Conservation (phyloP, 1,284 basidiomycete genomes). For the Cryptococcus sp. region DNA sequence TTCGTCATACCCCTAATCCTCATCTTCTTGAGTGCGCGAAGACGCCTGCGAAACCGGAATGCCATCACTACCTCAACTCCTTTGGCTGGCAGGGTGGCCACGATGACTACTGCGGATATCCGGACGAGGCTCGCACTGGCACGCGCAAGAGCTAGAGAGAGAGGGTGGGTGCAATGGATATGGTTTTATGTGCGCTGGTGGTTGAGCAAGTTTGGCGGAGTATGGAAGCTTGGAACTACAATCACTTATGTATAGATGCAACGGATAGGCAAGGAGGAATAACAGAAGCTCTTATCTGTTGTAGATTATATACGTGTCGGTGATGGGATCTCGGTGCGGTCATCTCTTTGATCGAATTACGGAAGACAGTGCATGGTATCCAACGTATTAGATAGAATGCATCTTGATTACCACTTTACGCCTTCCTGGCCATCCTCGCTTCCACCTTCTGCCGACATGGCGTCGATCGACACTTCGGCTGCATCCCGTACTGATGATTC, state of each 20-base stretch:
- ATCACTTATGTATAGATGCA: constrained; percentile 43
- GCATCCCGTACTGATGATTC: no score
- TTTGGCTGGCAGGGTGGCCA: background rate
- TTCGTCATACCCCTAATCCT: constrained; percentile 15
- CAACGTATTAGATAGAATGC: background rate
- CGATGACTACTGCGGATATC: background rate
- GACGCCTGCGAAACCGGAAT: constrained; percentile 4
- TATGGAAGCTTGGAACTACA: constrained; percentile 49
- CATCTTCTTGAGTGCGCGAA: constrained; percentile 5
- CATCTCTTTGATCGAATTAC: background rate
- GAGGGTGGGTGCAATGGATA: constrained; percentile 32
- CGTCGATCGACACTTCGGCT: no score
- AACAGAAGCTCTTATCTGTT: background rate
- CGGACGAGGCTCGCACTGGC: constrained; percentile 17
- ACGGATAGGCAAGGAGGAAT: no score
- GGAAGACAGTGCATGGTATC: background rate
- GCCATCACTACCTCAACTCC: background rate
- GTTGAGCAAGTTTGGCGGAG: constrained; percentile 40
- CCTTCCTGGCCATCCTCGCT: constrained; percentile 10
- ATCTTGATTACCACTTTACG: constrained; percentile 6
- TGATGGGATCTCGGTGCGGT: background rate
- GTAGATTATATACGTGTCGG: background rate
- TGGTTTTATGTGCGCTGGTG: constrained; percentile 43
- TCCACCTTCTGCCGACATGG: background rate
- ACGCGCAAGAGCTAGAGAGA: constrained; percentile 6